Evolutionary conservation across 371 early-diverging fungal species (phyloP), one percentile per base, ranked within the genome.

Genomic region (Batkoa obscura): DNA sequence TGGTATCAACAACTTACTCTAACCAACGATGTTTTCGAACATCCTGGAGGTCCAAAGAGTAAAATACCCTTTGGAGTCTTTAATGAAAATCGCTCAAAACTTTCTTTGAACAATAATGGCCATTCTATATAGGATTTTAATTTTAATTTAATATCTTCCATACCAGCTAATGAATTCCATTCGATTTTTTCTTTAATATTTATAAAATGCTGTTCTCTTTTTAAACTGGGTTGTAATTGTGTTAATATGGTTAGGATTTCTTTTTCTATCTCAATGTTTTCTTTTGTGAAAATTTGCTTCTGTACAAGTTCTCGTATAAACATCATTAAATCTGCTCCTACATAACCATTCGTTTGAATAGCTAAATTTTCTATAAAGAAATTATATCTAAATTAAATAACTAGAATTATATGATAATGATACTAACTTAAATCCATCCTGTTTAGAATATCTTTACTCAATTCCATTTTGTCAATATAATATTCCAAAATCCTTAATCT

Each of bases 41-140:
- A 96, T 2, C 98, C 98, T 0, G 98, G 96, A 13, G 99, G 99
- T 1, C 99, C 99, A 64, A 94, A 95, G 9, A 98, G 66, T 17
- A 98, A 67, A 2, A 98, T 80, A 1, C 99, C 99, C 43, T 86
- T 65, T 0, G 91, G 86, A 0, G 86, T 81, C 43, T 71, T 72
- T 23, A 95, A 61, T 0, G 94, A 94, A n/a, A 95, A 68, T 37
- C 84, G 71, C 9, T 58, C 45, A 65, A 89, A 92, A 0, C 81
- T 71, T 1, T 78, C 78, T 8, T 68, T 71, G 61, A 88, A 78
- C 8, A 76, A 50, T 2, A 96, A 59, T 0, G 99, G 99, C 87
- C 99, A 94, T 68, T 93, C 94, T 0, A 98, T 87, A 0, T 92
- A 82, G 68, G 96, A 97, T 50, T 76, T 74, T 37, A 99, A 72